Conservation (phyloP, 2,329 filamentous ascomycete genomes). For the Neoscytalidium dimidiatum region DNA sequence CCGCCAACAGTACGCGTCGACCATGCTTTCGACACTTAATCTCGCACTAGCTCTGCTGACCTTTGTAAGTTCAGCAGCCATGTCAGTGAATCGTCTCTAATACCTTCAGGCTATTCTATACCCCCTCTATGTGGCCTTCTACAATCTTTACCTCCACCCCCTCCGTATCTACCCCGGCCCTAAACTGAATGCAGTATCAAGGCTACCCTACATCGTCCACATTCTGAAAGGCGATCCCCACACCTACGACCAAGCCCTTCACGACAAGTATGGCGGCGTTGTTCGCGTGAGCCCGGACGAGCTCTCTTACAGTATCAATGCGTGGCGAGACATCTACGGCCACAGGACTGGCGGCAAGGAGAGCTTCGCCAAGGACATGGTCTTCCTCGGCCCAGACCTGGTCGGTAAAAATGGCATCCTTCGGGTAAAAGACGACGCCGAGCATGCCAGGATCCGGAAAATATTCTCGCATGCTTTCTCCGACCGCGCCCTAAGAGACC, state of each 20-base stretch:
- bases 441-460: constrained; percentile 43
- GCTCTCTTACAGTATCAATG: constrained; percentile 37
- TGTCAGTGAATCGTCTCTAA: background rate
- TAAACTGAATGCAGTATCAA: constrained; percentile 32
- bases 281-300: constrained; percentile 45
- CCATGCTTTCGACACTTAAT: background rate
- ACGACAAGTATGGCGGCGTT: constrained; percentile 44
- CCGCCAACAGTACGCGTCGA: no score
- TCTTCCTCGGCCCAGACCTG: constrained; percentile 29
- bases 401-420: constrained; percentile 35
- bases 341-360: constrained; percentile 21
- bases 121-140: constrained; percentile 24
- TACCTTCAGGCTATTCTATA: background rate
- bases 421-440: constrained; percentile 37
- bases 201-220: constrained; percentile 33
- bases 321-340: constrained; percentile 47
- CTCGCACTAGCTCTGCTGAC: background rate
- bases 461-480: constrained; percentile 44
- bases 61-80: background rate
- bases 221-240: constrained; percentile 30
- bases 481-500: constrained; percentile 41
- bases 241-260: constrained; percentile 32
- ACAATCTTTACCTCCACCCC: constrained; percentile 47
- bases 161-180: constrained; percentile 47
- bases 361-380: constrained; percentile 31